These are phyloP conservation scores for Dendrobium catenatum DNA, from an alignment of 106 monocot genomes.

Conservation along the genomic window DNA sequence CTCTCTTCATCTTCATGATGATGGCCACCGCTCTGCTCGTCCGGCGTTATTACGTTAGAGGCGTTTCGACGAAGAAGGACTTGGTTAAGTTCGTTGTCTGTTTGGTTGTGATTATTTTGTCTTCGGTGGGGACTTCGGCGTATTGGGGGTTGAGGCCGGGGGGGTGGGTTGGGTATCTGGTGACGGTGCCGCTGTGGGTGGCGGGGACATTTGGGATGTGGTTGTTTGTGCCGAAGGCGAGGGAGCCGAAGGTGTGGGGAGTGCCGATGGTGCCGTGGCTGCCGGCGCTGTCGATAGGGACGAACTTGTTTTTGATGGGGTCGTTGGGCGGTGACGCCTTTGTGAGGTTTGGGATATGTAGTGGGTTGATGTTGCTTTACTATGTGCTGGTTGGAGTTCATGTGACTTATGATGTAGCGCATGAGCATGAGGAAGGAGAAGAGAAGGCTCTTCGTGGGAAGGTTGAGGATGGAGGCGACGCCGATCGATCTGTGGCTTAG, in stretches of 20 bases:
- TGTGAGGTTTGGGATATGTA: constrained; percentile 60
- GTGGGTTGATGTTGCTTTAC: constrained; percentile 48
- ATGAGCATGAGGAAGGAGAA: neutral
- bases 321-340: constrained; percentile 49
- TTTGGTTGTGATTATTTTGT: constrained; percentile 26
- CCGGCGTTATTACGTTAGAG: constrained; percentile 35
- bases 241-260: constrained; percentile 64
- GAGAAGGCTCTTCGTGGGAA: neutral
- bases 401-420: constrained; percentile 66
- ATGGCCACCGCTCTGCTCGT: constrained; percentile 58
- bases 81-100: constrained; percentile 16
- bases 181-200: constrained; percentile 37
- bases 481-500: too few relatives aligned
- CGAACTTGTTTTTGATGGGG: constrained; percentile 74
- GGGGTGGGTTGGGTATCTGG: constrained; percentile 48
- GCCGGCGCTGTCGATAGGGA: constrained; percentile 61
- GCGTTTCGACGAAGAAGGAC: constrained; percentile 13
- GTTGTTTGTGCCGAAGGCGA: constrained; percentile 23
- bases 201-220: constrained; percentile 36
- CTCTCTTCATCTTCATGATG: constrained; percentile 64
- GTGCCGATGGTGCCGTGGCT: constrained; percentile 74
- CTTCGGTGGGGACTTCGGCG: constrained; percentile 41
- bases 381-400: constrained; percentile 63
- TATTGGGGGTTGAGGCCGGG: constrained; percentile 36
- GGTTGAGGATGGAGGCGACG: neutral